Base-by-base conservation (phyloP, 129 eudicot genomes). In the carrot (Daucus carota) region DNA sequence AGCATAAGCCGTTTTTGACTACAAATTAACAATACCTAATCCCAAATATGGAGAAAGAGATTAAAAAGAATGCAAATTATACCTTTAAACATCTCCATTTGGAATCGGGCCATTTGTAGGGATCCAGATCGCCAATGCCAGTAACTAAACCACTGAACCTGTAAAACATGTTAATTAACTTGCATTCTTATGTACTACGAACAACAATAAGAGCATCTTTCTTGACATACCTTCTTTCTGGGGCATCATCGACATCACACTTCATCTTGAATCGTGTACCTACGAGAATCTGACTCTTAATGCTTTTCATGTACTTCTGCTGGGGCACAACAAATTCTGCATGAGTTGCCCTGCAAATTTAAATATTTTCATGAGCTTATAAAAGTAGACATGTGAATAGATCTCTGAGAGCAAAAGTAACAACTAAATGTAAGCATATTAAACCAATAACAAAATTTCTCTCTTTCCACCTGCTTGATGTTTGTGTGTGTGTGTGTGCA, bases 1-100 rank as follows among this genome's bases (percentile, higher is more conserved):
- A n/a, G 10, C 6, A 4, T 3, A n/a, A 41, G 12, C 48, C 50
- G 4, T 9, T n/a, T 8, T 12, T 38, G 41, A 70, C 14, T n/a
- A 57, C 26, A 18, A n/a, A n/a, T 70, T 6, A 40, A 41, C 15
- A 70, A 18, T 26, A 67, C 70, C 24, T 20, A 31, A 36, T 18
- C 15, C 52, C n/a, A 70, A 8, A 44, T 44, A 60, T 41, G 79
- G 47, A 62, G 70, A 18, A 54, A 42, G 44, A 17, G 32, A 28
- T 22, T 34, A 67, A 3, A 36, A 45, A 31, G 32, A 46, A 68
- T 48, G 28, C 60, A 16, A 28, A 78, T 73, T 67, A 41, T 87
- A 93, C 98, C 96, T 66, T 88, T 75, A 93, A 80, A 86, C 96
- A 90, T 88, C 98, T 85, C 98, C 98, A 93, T 78, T 88, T 93